Evolutionary conservation across 495 filamentous ascomycete genomes (phyloP).

Genomic region (Aspergillus asperescens): DNA sequence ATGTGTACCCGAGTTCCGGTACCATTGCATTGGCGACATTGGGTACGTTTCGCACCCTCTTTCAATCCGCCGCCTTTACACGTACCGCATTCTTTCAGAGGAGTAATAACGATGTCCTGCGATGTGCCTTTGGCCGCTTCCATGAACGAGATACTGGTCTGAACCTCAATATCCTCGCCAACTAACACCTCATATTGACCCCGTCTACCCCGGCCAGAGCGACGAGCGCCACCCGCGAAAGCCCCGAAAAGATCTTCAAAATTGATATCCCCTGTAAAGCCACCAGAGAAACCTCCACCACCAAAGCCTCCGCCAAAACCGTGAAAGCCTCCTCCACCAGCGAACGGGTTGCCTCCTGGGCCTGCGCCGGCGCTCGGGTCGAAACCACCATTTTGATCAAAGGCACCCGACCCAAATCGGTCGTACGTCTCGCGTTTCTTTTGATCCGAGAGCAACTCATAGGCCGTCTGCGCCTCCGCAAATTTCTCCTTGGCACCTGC

Average conservation of each 20-base stretch:
- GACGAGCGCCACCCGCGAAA: slow-evolving; percentile 63
- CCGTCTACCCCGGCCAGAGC: slow-evolving; percentile 48
- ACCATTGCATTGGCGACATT: slow-evolving; percentile 77
- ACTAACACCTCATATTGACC: slow-evolving; percentile 70
- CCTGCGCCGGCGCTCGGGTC: slow-evolving; percentile 59
- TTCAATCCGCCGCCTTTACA: slow-evolving; percentile 84
- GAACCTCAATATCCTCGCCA: slow-evolving; percentile 91
- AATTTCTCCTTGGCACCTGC: slow-evolving; percentile 88
- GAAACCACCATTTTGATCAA: slow-evolving; percentile 70
- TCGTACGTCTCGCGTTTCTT: slow-evolving; percentile 91
- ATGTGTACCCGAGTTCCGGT: slow-evolving; percentile 82
- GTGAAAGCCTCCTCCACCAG: slow-evolving; percentile 44
- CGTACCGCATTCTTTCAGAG: slow-evolving; percentile 70
- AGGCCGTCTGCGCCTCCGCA: slow-evolving; percentile 81
- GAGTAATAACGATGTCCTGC: slow-evolving; percentile 73
- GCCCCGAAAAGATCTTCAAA: slow-evolving; percentile 94
- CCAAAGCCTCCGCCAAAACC: slow-evolving; percentile 57
- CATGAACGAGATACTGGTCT: slow-evolving; percentile 88
- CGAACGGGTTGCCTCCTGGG: slow-evolving; percentile 57
- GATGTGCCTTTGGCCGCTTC: slow-evolving; percentile 85
- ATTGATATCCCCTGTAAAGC: slow-evolving; percentile 68
- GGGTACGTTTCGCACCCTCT: slow-evolving; percentile 61
- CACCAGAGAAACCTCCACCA: slow-evolving; percentile 46
- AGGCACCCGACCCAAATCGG: slow-evolving; percentile 80
- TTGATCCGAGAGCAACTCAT: slow-evolving; percentile 85